These are phyloP conservation scores for Colletotrichum musae DNA, from an alignment of 2,329 filamentous ascomycete species.

Conservation along the genomic window DNA sequence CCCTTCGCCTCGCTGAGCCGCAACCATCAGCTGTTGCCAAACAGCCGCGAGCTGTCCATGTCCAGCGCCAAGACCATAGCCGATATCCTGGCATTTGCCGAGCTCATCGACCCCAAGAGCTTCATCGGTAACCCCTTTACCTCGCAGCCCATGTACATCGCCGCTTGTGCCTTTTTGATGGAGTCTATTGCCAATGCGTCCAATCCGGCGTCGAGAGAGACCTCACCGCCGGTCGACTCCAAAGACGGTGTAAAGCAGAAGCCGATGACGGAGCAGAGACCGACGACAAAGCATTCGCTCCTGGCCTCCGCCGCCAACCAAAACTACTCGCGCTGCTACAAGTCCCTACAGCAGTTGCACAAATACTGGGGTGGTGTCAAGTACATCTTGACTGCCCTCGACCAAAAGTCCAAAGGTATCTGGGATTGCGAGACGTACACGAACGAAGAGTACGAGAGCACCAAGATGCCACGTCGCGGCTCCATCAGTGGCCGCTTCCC, in stretches of 20 bases:
- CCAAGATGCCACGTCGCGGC: slow-evolving; percentile 61
- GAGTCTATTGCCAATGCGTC: slow-evolving; percentile 83
- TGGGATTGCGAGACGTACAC: slow-evolving; percentile 81
- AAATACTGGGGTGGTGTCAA: slow-evolving; percentile 89
- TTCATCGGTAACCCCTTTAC: slow-evolving; percentile 92
- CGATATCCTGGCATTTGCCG: slow-evolving; percentile 88
- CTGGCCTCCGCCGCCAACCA: slow-evolving; percentile 86
- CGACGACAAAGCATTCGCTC: slow-evolving; percentile 77
- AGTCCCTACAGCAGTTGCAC: slow-evolving; percentile 84
- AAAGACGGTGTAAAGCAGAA: slow-evolving; percentile 43
- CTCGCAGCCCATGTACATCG: slow-evolving; percentile 92
- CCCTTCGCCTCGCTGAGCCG: slow-evolving; percentile 74
- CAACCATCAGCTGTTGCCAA: slow-evolving; percentile 81
- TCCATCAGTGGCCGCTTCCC: slow-evolving; percentile 60
- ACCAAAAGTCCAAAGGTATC: slow-evolving; percentile 90
- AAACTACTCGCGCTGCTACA: slow-evolving; percentile 90
- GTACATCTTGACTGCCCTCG: slow-evolving; percentile 88
- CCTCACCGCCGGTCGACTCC: slow-evolving; percentile 60
- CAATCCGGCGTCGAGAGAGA: slow-evolving; percentile 73
- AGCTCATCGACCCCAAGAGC: slow-evolving; percentile 87
- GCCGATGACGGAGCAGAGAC: slow-evolving; percentile 49
- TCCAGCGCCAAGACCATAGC: slow-evolving; percentile 93
- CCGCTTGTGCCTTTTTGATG: slow-evolving; percentile 89
- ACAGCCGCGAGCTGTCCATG: slow-evolving; percentile 87
- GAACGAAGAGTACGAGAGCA: slow-evolving; percentile 83